Evolutionary conservation across 2,329 filamentous ascomycete genomes (phyloP).

Genomic region (Epichloe sp.): DNA sequence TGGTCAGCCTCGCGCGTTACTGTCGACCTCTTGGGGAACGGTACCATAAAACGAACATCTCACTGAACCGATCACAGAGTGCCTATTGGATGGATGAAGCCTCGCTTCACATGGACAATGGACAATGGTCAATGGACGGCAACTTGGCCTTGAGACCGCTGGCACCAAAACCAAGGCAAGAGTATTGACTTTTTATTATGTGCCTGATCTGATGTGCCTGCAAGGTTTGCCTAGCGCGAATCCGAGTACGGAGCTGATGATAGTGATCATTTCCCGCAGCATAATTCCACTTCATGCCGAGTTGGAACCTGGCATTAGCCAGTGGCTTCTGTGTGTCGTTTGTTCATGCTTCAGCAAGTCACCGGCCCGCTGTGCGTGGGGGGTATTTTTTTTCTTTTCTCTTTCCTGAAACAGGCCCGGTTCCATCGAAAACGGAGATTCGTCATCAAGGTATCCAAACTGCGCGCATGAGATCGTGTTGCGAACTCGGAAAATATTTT

Average conservation of each 20-base stretch:
- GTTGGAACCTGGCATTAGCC: background rate
- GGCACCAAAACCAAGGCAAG: background rate
- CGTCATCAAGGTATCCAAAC: background rate
- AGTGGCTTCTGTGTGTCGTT: background rate
- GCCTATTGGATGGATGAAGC: background rate
- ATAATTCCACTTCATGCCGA: background rate
- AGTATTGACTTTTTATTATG: background rate
- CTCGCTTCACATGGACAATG: background rate
- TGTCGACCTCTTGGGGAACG: too few species aligned
- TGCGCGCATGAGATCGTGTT: background rate
- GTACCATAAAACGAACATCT: background rate
- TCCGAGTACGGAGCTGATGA: background rate
- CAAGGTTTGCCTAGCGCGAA: background rate
- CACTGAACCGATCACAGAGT: background rate
- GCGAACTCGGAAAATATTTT: too few species aligned
- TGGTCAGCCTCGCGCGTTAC: background rate
- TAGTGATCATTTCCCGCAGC: background rate
- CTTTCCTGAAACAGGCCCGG: slow-evolving; percentile 4
- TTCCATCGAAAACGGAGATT: background rate
- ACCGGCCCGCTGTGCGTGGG: background rate
- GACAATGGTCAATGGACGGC: background rate
- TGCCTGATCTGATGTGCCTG: background rate
- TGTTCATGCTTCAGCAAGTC: slow-evolving; percentile 1
- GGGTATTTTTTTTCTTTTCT: background rate
- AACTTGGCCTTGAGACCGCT: background rate